These are phyloP conservation scores for Nannochloropsis oceanica DNA, from an alignment of 108 stramenopile genomes.

Conservation along the genomic window DNA sequence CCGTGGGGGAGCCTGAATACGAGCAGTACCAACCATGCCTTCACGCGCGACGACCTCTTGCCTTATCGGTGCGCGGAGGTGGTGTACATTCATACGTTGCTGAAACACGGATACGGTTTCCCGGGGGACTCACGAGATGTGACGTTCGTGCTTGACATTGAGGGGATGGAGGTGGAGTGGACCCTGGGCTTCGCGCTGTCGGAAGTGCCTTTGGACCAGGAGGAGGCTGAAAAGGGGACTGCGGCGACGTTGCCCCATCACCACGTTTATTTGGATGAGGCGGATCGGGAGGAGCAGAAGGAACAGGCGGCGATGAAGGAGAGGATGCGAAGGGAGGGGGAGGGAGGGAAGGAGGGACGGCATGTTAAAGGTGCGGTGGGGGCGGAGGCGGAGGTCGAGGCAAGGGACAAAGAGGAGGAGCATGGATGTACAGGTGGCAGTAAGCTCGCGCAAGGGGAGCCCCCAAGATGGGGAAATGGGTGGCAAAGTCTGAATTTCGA, in stretches of 20 bases:
- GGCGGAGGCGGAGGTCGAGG: background rate
- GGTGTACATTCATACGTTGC: slow-evolving; percentile 22
- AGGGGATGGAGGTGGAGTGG: slow-evolving; percentile 29
- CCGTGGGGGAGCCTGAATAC: background rate
- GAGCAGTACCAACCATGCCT: background rate
- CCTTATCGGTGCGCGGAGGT: slow-evolving; percentile 21
- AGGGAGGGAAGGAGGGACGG: background rate
- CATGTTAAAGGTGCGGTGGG: background rate
- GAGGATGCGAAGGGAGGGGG: background rate
- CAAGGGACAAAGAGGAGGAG: background rate
- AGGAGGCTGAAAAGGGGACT: background rate
- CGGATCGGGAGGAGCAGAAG: background rate
- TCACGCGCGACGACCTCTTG: slow-evolving; percentile 1
- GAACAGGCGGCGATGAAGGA: background rate
- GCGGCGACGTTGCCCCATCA: background rate
- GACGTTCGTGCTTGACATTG: slow-evolving; percentile 14
- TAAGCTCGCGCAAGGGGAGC: background rate
- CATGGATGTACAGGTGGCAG: too few species aligned
- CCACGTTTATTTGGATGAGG: background rate
- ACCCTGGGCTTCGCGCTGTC: slow-evolving; percentile 3
- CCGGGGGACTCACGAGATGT: slow-evolving; percentile 15
- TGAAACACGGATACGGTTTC: slow-evolving; percentile 23
- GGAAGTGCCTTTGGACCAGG: background rate
- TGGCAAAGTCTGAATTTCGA: background rate
- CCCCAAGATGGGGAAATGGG: background rate